A percentile compares a stretch with the other conserved stretches of the same genome.
These are phyloP conservation scores for Axilococcus clingmanii DNA, from an alignment of 139 green algal genomes.

Conservation along the genomic window DNA sequence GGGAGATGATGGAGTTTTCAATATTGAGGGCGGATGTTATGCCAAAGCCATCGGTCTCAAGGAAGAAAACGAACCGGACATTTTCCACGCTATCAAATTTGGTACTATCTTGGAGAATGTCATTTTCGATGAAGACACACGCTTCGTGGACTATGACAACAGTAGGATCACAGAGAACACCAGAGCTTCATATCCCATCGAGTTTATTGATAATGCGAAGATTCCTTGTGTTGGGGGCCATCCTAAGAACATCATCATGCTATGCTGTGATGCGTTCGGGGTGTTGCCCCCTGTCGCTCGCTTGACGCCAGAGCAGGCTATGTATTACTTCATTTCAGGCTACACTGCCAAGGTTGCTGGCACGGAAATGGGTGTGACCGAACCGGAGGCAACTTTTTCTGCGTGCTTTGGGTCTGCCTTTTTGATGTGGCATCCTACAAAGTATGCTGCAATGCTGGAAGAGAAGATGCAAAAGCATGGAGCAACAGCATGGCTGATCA, in stretches of 20 bases:
- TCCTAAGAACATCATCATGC: conserved; percentile 83
- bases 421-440: conserved; percentile 74
- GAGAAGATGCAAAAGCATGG: conserved; percentile 81
- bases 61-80: conserved; percentile 74
- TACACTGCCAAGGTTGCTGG: conserved; percentile 97
- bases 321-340: conserved; percentile 96
- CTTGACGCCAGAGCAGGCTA: conserved; percentile 82
- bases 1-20: conserved; percentile 77
- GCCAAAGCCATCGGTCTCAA: conserved; percentile 85
- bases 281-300: conserved; percentile 81
- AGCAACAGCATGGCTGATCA: conserved; percentile 76
- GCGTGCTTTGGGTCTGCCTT: conserved; percentile 74
- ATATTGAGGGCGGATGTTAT: conserved; percentile 95
- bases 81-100: conserved; percentile 81
- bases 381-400: conserved; percentile 88
- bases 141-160: conserved; percentile 6
- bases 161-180: conserved; percentile 85
- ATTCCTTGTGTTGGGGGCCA: conserved; percentile 84
- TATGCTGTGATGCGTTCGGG: conserved; percentile 88
- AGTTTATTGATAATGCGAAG: conserved; percentile 85
- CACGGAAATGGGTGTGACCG: conserved; percentile 86
- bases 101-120: conserved; percentile 93
- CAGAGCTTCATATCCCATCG: conserved; percentile 86
- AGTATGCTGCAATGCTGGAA: conserved; percentile 84
- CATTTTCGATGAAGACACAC: conserved; percentile 32